Base-by-base conservation (phyloP, 345 rosid species). In the Mangifera indica region DNA sequence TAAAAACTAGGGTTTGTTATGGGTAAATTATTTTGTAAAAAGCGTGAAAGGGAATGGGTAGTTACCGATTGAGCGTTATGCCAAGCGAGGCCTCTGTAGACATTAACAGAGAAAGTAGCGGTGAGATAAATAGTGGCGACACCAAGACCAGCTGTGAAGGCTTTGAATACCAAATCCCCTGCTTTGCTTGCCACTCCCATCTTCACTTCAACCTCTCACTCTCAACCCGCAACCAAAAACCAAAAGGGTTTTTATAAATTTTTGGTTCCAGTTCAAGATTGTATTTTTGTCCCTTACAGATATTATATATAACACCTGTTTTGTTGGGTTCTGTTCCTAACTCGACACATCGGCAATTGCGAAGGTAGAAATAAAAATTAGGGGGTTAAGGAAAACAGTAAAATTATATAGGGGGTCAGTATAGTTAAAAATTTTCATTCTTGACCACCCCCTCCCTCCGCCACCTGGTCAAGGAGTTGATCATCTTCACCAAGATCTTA, bases 21-120 rank as follows among this genome's bases (percentile, higher is more conserved):
- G 17, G 8, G 42, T 7, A 7, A 37, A 37, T 37, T 37, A 6
- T 9, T 37, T 37, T 22, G 37, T 44, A 7, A 58, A 57, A 57
- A 46, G 32, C 12, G 15, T 14, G 68, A 2, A 12, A 57, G 34
- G 4, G 70, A 44, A 52, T 3, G 42, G 59, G 64, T 1, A 46
- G 8, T 70, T 78, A 89, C 91, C 67, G 89, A 72, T 81, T 89
- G 92, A 73, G 93, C 83, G 58, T 79, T 87, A 86, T 88, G 97
- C 93, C 92, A 92, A 61, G 91, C 63, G 45, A 88, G 86, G 72
- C 95, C 91, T 63, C 90, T 85, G 64, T 87, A 89, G 77, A 88
- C 84, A 82, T 92, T 92, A 77, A 89, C 58, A 68, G 93, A 89
- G 85, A 92, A 88, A 63, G 91, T 89, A 54, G 79, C 85, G 60